A percentile compares a stretch with the other conserved stretches of the same genome.
Evolutionary conservation across 768 basidiomycete species (phyloP).

Genomic region (Amanita rimosa): DNA sequence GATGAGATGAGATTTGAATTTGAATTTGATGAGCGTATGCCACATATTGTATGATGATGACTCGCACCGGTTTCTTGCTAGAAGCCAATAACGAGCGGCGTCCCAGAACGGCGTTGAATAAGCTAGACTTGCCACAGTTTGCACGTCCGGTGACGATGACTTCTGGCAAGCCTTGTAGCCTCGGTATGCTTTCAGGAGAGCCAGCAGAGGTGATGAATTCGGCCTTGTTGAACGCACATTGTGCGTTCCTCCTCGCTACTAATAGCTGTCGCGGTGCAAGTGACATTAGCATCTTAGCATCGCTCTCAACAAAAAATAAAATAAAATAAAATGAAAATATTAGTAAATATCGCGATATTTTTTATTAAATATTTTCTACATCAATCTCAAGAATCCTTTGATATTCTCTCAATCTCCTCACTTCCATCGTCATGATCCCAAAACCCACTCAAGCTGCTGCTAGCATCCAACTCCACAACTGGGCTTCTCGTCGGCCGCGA

Average conservation of each 20-base stretch:
- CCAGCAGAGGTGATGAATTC: slow-evolving; percentile 27
- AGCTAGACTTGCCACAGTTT: slow-evolving; percentile 67
- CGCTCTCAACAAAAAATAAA: too few relatives aligned
- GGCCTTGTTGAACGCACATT: not conserved
- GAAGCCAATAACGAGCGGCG: slow-evolving; percentile 45
- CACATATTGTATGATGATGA: too few relatives aligned
- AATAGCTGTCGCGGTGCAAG: too few relatives aligned
- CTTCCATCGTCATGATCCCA: slow-evolving; percentile 69
- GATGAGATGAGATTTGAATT: too few relatives aligned
- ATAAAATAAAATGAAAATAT: too few relatives aligned
- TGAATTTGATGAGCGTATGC: too few relatives aligned
- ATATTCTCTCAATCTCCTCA: slow-evolving; percentile 56
- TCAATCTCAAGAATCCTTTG: slow-evolving; percentile 40
- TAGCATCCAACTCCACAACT: slow-evolving; percentile 1
- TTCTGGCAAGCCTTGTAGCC: slow-evolving; percentile 31
- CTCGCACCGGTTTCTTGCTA: slow-evolving; percentile 64
- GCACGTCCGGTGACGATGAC: slow-evolving; percentile 59
- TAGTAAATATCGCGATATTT: too few relatives aligned
- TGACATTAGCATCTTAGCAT: too few relatives aligned
- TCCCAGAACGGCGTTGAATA: slow-evolving; percentile 59
- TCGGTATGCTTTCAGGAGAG: slow-evolving; percentile 25
- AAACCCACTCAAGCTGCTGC: slow-evolving; percentile 34
- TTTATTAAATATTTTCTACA: too few relatives aligned
- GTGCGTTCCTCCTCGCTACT: too few relatives aligned
- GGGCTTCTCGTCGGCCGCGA: not conserved